Conservation (phyloP, 129 eudicot genomes). For the Oenanthe sinensis region DNA sequence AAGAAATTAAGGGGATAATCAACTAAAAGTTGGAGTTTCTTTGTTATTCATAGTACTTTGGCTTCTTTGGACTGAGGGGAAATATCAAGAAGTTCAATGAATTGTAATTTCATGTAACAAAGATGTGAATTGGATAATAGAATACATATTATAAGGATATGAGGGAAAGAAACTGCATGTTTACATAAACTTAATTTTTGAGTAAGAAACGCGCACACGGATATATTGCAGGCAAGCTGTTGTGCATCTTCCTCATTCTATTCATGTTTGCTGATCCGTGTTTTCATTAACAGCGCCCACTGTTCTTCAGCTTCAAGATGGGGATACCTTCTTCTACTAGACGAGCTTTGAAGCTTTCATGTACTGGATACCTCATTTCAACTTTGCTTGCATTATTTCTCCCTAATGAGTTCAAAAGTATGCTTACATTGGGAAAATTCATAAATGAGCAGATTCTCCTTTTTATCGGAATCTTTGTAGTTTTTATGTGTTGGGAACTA, state of each 20-base stretch:
- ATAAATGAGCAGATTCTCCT: slow-evolving; percentile 48
- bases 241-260: background rate
- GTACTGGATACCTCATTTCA: slow-evolving; percentile 46
- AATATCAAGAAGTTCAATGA: background rate
- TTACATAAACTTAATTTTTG: background rate
- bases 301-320: slow-evolving; percentile 92
- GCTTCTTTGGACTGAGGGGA: background rate
- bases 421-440: slow-evolving; percentile 24
- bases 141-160: background rate
- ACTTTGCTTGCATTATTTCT: slow-evolving; percentile 28
- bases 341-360: slow-evolving; percentile 56
- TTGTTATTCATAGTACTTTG: background rate
- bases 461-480: slow-evolving; percentile 40
- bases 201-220: background rate
- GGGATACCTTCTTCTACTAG: slow-evolving; percentile 50
- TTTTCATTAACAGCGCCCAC: slow-evolving; percentile 64
- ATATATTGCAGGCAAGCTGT: background rate
- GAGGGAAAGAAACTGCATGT: background rate
- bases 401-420: slow-evolving; percentile 27
- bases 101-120: background rate
- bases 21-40: background rate
- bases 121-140: background rate
- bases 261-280: background rate
- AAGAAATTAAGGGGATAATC: background rate
- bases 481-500: slow-evolving; percentile 77